phyloP scores from a whole-genome alignment of 2,329 filamentous ascomycete species.

The Ambrosiella xylebori region DNA sequence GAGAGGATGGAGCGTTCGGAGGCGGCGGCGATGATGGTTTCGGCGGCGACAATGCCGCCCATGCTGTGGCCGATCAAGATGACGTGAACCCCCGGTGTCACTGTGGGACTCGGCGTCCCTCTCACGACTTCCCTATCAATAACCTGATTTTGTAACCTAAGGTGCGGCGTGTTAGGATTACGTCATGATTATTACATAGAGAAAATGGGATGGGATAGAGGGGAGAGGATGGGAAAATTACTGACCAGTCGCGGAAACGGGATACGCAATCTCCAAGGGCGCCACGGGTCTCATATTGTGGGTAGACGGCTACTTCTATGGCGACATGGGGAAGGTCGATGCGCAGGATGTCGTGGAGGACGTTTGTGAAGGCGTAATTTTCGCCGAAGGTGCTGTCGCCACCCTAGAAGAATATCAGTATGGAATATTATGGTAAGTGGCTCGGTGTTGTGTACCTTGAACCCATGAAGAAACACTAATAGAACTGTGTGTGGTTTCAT shows the following conservation, averaged over 20 bases:
- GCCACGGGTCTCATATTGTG: slow-evolving; percentile 65
- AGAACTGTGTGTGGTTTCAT: slow-evolving; percentile 1
- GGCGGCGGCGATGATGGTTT: slow-evolving; percentile 59
- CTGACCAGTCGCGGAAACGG: slow-evolving; percentile 58
- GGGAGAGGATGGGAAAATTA: slow-evolving; percentile 5
- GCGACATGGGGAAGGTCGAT: slow-evolving; percentile 51
- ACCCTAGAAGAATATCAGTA: slow-evolving; percentile 32
- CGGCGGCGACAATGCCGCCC: slow-evolving; percentile 87
- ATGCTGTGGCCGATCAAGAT: slow-evolving; percentile 77
- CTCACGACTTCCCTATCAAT: slow-evolving; percentile 85
- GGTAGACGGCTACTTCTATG: slow-evolving; percentile 55
- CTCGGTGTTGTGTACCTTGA: background rate
- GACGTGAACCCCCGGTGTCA: slow-evolving; percentile 69
- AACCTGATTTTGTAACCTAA: slow-evolving; percentile 72
- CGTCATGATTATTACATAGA: background rate
- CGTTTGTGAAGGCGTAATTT: slow-evolving; percentile 48
- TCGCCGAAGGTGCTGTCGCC: slow-evolving; percentile 61
- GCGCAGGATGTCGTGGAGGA: slow-evolving; percentile 47
- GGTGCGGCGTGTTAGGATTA: background rate
- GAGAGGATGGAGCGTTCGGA: slow-evolving; percentile 37
- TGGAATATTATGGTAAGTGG: background rate
- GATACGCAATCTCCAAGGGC: slow-evolving; percentile 54
- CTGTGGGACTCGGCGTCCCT: slow-evolving; percentile 61
- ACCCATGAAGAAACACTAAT: slow-evolving; percentile 4
- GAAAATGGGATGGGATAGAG: background rate